Evolutionary conservation across 768 basidiomycete genomes (phyloP), one percentile per base, ranked within the genome.

Genomic region (Leccinellum albellum): DNA sequence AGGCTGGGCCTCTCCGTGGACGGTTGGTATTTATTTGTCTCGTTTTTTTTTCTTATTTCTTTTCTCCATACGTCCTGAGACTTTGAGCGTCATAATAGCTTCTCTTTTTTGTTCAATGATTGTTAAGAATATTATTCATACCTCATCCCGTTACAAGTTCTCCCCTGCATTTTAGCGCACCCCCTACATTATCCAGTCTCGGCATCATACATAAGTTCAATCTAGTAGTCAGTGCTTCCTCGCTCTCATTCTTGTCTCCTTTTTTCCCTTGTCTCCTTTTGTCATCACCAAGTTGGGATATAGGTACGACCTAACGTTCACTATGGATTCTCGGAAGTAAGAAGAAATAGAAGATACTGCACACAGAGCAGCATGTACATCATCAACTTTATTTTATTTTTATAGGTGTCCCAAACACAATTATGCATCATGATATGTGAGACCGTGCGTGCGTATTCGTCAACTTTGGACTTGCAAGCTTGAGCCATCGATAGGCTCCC

Each of bases 1-100:
- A 64, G 70, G 70, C 64, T 71, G 66, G 69, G 65, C 71, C 70
- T 60, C 54, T 64, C 63, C 58, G 24, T 50, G 47, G 56, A 60
- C 48, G 52, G 60, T 66, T 44, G 47, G 58, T 65, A 28, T 35
- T n/a, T 44, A 40, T 57, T 45, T 24, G 40, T 20, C 51, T 33
- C 26, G 32, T 28, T 15, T 24, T 35, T 21, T 48, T 51, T n/a
- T 13, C 47, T 46, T 20, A 1, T 48, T 21, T 40, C 29, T 0
- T 12, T 49, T 40, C 44, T 55, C 48, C 31, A 42, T 49, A 15
- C n/a, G 14, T 46, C 47, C 42, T 24, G 35, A 46, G 20, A 12
- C 10, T 35, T 52, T 33, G 53, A 57, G 28, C 14, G 24, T 51
- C 37, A 51, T 61, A 45, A 46, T 49, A 9, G 4, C 24, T 53